Percentiles rank a stretch among this genome's conserved stretches.
Evolutionary conservation across 306 rosid species (phyloP).

Genomic region (Sicyos edulis): DNA sequence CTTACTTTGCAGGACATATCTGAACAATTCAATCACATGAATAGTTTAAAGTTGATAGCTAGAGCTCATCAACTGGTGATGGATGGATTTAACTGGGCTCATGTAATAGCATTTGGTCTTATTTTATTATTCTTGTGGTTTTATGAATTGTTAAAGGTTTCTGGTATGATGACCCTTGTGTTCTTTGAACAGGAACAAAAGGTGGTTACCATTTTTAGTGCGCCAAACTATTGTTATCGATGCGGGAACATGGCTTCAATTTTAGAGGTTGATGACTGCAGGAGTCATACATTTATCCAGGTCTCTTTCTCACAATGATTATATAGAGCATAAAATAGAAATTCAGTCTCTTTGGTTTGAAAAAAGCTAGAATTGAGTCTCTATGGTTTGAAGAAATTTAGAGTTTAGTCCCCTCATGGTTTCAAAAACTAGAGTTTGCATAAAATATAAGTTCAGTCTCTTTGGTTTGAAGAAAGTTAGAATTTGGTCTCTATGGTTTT

Average conservation of each 20-base stretch:
- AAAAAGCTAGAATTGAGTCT: too few species aligned
- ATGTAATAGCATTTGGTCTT: slow-evolving; percentile 40
- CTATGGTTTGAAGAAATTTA: too few species aligned
- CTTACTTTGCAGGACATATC: slow-evolving; percentile 75
- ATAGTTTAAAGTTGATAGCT: slow-evolving; percentile 91
- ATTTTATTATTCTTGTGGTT: background rate
- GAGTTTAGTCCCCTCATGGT: too few species aligned
- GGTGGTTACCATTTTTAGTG: slow-evolving; percentile 98
- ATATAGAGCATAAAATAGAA: too few species aligned
- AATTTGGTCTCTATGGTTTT: too few species aligned
- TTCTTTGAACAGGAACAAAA: slow-evolving; percentile 83
- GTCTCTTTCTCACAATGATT: slow-evolving; percentile 30
- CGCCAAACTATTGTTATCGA: slow-evolving; percentile 97
- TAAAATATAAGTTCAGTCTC: too few species aligned
- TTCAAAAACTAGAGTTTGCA: too few species aligned
- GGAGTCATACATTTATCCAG: slow-evolving; percentile 93
- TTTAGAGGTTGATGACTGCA: slow-evolving; percentile 97
- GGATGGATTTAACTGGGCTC: slow-evolving; percentile 99
- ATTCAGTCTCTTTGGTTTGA: too few species aligned
- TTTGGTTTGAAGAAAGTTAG: too few species aligned
- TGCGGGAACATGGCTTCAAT: slow-evolving; percentile 99
- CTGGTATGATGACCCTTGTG: slow-evolving; percentile 25
- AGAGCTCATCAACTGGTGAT: slow-evolving; percentile 99
- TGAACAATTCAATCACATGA: slow-evolving; percentile 92
- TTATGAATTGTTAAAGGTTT: slow-evolving; percentile 13